These are phyloP conservation scores for Decorospora gaudefroyi DNA, from an alignment of 2,329 filamentous ascomycete species.

Conservation along the genomic window DNA sequence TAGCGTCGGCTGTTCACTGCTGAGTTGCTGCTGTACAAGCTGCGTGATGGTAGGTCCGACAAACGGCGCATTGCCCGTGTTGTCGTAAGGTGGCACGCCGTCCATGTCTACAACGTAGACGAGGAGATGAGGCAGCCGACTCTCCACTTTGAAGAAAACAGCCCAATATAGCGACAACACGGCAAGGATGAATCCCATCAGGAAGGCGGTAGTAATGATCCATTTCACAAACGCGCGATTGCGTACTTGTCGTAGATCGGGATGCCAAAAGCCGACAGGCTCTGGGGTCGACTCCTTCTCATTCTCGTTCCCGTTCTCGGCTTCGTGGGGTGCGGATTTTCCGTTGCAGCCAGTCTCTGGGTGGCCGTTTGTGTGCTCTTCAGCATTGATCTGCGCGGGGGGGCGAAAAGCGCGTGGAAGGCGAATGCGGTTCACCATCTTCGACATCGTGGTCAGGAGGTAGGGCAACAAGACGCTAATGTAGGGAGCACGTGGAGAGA, in stretches of 20 bases:
- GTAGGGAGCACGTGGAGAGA: not conserved
- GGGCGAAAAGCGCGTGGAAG: constrained; percentile 17
- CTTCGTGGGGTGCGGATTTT: constrained; percentile 11
- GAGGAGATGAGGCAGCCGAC: constrained; percentile 50
- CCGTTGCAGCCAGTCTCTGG: constrained; percentile 12
- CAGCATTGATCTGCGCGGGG: constrained; percentile 15
- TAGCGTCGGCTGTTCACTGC: constrained; percentile 48
- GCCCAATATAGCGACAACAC: constrained; percentile 67
- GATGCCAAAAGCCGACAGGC: constrained; percentile 55
- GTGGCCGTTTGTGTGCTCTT: constrained; percentile 13
- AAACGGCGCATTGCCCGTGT: constrained; percentile 51
- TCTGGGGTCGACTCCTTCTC: constrained; percentile 26
- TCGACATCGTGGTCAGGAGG: not conserved
- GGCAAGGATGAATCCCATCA: constrained; percentile 61
- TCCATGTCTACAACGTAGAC: constrained; percentile 69
- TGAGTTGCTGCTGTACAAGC: constrained; percentile 52
- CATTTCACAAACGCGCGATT: constrained; percentile 50
- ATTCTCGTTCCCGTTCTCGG: constrained; percentile 14
- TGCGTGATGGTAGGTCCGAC: constrained; percentile 61
- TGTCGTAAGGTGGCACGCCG: constrained; percentile 58
- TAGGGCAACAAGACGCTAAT: not conserved
- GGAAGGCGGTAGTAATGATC: constrained; percentile 52
- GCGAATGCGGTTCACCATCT: constrained; percentile 8
- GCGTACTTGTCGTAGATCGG: constrained; percentile 47
- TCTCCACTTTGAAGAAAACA: constrained; percentile 57